Evolutionary conservation across 1,139 yeast species (phyloP).

Genomic region (Candida buenavistaensis): DNA sequence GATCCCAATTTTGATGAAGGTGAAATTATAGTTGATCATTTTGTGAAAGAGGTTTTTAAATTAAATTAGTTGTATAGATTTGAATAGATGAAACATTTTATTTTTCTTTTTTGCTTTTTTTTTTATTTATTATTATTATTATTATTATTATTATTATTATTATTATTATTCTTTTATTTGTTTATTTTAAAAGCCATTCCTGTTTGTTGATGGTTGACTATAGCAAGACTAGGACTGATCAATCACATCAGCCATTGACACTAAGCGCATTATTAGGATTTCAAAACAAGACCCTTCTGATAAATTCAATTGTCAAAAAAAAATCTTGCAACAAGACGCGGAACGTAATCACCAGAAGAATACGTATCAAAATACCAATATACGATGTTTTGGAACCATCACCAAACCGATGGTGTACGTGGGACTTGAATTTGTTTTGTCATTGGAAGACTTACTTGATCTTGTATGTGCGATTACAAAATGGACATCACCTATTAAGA

Average conservation of each 20-base stretch:
- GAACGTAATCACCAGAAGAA: constrained; percentile 2
- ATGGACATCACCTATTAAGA: constrained; percentile 2
- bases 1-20: constrained; percentile 66
- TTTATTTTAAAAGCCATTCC: too few species aligned
- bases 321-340: too few species aligned
- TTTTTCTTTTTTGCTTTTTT: neutral
- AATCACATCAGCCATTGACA: too few species aligned
- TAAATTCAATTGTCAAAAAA: too few species aligned
- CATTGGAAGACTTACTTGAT: constrained; percentile 4
- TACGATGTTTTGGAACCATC: constrained; percentile 5
- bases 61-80: constrained; percentile 2
- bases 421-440: constrained; percentile 3
- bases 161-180: neutral
- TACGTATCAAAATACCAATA: constrained; percentile 6
- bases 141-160: neutral
- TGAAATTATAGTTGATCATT: constrained; percentile 62
- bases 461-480: constrained; percentile 5
- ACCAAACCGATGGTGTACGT: neutral
- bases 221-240: too few species aligned
- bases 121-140: neutral
- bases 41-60: constrained; percentile 44
- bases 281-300: too few species aligned
- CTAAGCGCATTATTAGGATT: too few species aligned
- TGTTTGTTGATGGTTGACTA: too few species aligned
- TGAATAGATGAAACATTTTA: too few species aligned